Base-by-base conservation (phyloP, 768 basidiomycete species). In the Omphalotus guepiniiformis region DNA sequence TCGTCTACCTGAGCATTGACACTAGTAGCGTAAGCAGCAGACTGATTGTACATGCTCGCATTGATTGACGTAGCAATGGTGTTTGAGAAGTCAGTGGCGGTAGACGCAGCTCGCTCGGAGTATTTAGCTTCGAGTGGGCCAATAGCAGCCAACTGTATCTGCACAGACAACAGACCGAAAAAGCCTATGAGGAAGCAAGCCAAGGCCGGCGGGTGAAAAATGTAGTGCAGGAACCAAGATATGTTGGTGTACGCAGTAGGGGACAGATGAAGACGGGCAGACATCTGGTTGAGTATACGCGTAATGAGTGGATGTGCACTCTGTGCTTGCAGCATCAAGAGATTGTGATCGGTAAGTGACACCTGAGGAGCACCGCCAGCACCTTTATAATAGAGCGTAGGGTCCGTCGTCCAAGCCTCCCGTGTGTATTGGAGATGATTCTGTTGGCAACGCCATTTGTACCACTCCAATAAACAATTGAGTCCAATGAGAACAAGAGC, bases 151-250 rank as follows among this genome's bases (percentile, higher is more conserved):
- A 99, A 75, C 65, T 99, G 96, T 23, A 95, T 71, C 65, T 97
- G 75, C 25, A 98, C 83, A 26, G 84, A 83, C 38, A 98, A 63
- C 11, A 98, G 66, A 8, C 94, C 94, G 55, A 97, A 82, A 54
- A 93, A 69, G n/a, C 94, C 93, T 55, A 98, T 89, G 51, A 93
- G 78, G 62, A 99, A 83, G 60, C 93, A 89, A 0, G 90, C 86
- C 37, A 95, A 76, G 1, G 92, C 93, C 1, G 91, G 88, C 2
- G 92, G 82, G 59, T 97, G 89, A 64, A 93, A 90, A 49, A 99
- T 72, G 68, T 96, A 96, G 57, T 88, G 78, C 58, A 88, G 73
- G 66, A 95, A 91, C 91, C 93, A 99, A 49, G 83, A 81, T 15
- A 90, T 65, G 55, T 88, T 78, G 21, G 75, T 77, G 56, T 89